Evolutionary conservation across 345 rosid species (phyloP).

Genomic region (Pseudoturritis turrita): DNA sequence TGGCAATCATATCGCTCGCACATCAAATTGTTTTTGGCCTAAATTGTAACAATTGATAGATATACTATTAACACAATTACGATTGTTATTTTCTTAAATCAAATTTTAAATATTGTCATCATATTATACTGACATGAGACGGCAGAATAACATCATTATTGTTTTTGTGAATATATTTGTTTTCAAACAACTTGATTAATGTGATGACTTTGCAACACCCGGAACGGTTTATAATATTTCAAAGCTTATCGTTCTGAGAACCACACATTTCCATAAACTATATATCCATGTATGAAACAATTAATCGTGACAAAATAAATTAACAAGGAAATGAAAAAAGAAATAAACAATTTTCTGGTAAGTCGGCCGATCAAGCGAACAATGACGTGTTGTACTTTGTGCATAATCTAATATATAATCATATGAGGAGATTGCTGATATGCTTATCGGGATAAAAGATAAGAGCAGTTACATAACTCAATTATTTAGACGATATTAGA

Average conservation of each 20-base stretch:
- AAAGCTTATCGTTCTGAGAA: neutral
- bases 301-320: neutral
- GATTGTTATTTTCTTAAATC: neutral
- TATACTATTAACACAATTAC: neutral
- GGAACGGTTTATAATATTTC: neutral
- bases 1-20: neutral
- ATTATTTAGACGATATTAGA: neutral
- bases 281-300: neutral
- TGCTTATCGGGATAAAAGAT: slow-evolving; percentile 1
- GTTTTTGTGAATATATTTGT: neutral
- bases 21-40: neutral
- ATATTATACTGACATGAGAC: neutral
- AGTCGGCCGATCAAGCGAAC: neutral
- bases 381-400: neutral
- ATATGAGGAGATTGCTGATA: neutral
- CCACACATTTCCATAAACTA: slow-evolving; percentile 10
- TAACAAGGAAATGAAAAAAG: neutral
- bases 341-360: neutral
- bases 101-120: neutral
- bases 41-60: neutral
- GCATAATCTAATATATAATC: neutral
- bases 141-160: neutral
- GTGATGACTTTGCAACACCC: slow-evolving; percentile 12
- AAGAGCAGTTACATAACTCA: neutral
- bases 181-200: slow-evolving; percentile 4